These are phyloP conservation scores for Udeniomyces megalosporus DNA, from an alignment of 768 basidiomycete genomes.

Conservation along the genomic window DNA sequence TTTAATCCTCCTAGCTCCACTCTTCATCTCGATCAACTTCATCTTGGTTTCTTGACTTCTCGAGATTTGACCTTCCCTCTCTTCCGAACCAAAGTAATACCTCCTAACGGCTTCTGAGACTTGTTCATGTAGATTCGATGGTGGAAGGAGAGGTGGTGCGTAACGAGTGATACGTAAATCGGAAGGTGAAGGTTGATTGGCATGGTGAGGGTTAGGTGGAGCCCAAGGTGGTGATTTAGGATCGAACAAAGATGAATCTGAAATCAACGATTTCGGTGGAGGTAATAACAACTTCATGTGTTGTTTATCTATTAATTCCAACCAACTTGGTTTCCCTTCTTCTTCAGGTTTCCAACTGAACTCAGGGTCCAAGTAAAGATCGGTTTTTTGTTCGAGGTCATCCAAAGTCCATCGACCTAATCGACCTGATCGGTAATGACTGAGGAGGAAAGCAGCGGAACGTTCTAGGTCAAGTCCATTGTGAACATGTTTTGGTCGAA, in stretches of 20 bases:
- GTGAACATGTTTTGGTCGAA: slow-evolving; percentile 44
- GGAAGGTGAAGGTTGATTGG: slow-evolving; percentile 16
- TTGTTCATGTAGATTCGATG: not conserved
- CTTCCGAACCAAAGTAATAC: slow-evolving; percentile 7
- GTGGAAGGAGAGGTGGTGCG: slow-evolving; percentile 2
- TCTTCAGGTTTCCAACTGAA: slow-evolving; percentile 16
- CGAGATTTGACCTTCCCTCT: slow-evolving; percentile 11
- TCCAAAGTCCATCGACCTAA: slow-evolving; percentile 29
- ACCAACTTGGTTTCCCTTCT: not conserved
- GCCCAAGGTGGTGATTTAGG: slow-evolving; percentile 11
- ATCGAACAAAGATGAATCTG: slow-evolving; percentile 6
- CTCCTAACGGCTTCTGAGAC: slow-evolving; percentile 11
- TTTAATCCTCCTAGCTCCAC: slow-evolving; percentile 4
- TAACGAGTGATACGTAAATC: not conserved
- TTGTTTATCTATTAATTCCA: not conserved
- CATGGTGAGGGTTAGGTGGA: slow-evolving; percentile 2
- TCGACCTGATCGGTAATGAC: slow-evolving; percentile 58
- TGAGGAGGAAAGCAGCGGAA: slow-evolving; percentile 64
- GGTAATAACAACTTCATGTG: slow-evolving; percentile 8
- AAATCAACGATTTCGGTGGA: not conserved
- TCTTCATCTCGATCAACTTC: slow-evolving; percentile 17
- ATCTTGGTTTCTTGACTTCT: slow-evolving; percentile 13
- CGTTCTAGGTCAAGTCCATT: slow-evolving; percentile 52
- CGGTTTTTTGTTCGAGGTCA: slow-evolving; percentile 18
- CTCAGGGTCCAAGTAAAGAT: slow-evolving; percentile 9